Evolutionary conservation across 2,329 filamentous ascomycete genomes (phyloP).

Genomic region (Colletotrichum agaves): DNA sequence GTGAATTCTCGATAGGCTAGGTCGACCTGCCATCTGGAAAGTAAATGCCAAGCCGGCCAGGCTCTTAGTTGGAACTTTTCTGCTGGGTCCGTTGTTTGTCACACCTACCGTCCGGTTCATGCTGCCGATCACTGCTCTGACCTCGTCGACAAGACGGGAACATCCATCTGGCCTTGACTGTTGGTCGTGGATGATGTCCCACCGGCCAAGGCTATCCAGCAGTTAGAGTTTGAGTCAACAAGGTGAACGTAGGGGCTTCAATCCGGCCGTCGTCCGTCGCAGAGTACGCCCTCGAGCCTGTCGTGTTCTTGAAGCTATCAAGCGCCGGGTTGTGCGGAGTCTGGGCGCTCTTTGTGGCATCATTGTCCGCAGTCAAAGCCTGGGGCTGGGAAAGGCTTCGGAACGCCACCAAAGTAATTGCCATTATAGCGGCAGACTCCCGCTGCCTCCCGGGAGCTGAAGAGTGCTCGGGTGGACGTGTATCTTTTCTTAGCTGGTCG

Average conservation of each 20-base stretch:
- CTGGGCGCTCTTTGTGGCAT: neutral
- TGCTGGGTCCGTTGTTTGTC: slow-evolving; percentile 2
- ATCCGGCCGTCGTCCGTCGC: neutral
- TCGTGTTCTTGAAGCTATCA: neutral
- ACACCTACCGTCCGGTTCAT: slow-evolving; percentile 9
- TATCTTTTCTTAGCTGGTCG: slow-evolving; percentile 6
- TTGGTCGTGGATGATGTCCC: slow-evolving; percentile 14
- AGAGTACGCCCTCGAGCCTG: neutral
- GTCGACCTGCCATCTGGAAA: neutral
- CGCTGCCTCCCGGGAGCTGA: slow-evolving; percentile 7
- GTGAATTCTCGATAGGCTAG: neutral
- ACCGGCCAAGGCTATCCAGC: neutral
- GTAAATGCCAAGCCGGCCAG: neutral
- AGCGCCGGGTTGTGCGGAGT: slow-evolving; percentile 3
- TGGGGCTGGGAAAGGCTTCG: slow-evolving; percentile 9
- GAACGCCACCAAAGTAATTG: neutral
- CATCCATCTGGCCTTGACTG: neutral
- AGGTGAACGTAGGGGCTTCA: neutral
- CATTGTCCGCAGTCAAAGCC: neutral
- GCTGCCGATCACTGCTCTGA: neutral
- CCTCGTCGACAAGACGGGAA: neutral
- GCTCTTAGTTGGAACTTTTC: neutral
- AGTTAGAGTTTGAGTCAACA: neutral
- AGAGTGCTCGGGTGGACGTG: slow-evolving; percentile 8
- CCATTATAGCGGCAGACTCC: slow-evolving; percentile 3